These are phyloP conservation scores for Phytophthora colocasiae DNA, from an alignment of 352 stramenopile species.

Conservation along the genomic window DNA sequence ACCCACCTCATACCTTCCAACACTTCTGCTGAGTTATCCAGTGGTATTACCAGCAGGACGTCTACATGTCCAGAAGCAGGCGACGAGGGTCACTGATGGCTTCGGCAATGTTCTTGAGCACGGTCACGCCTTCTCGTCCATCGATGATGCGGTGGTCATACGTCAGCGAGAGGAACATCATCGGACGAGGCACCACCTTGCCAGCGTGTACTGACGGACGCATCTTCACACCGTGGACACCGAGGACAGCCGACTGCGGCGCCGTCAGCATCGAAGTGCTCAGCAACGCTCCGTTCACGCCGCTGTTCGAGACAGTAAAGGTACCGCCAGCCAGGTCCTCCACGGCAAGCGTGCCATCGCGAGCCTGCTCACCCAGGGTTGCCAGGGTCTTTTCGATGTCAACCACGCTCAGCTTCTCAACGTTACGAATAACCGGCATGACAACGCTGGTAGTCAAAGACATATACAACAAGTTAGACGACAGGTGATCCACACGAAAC, in stretches of 20 bases:
- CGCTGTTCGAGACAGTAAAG: slow-evolving; percentile 99
- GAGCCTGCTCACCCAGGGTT: slow-evolving; percentile 84
- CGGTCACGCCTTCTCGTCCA: slow-evolving; percentile 98
- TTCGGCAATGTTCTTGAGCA: slow-evolving; percentile 98
- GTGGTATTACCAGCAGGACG: background rate
- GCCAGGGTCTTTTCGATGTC: slow-evolving; percentile 97
- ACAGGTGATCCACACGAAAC: background rate
- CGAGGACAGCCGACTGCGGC: slow-evolving; percentile 98
- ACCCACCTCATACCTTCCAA: slow-evolving; percentile 2
- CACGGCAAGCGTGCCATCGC: slow-evolving; percentile 68
- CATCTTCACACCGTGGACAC: slow-evolving; percentile 99
- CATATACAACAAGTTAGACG: slow-evolving; percentile 9
- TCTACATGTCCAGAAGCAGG: slow-evolving; percentile 90
- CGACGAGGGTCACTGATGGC: slow-evolving; percentile 96
- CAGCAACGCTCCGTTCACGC: slow-evolving; percentile 97
- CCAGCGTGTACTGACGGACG: slow-evolving; percentile 92
- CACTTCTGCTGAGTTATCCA: background rate
- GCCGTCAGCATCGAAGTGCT: slow-evolving; percentile 99
- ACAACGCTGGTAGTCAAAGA: slow-evolving; percentile 82
- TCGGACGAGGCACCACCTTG: slow-evolving; percentile 96
- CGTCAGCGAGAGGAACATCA: slow-evolving; percentile 99
- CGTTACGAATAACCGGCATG: slow-evolving; percentile 98
- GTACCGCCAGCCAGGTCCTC: slow-evolving; percentile 98
- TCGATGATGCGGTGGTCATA: slow-evolving; percentile 99
- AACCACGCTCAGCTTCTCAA: slow-evolving; percentile 95